Evolutionary conservation across 1,284 basidiomycete species (phyloP).

Genomic region (Cutaneotrichosporon cyanovorans): DNA sequence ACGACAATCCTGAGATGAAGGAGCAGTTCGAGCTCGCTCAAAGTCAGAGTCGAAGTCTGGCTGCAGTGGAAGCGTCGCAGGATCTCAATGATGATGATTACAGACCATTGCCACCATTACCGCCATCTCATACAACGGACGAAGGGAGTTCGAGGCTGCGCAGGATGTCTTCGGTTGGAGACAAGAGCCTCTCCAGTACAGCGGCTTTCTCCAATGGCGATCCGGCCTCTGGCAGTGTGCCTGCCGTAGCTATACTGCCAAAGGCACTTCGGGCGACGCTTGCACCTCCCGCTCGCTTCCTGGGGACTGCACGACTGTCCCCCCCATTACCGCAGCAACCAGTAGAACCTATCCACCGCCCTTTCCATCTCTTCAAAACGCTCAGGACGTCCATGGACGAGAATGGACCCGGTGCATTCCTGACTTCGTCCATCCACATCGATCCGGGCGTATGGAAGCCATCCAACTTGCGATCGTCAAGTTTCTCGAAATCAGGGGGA

Average conservation of each 20-base stretch:
- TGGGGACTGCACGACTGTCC: constrained; percentile 22
- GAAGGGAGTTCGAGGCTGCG: neutral
- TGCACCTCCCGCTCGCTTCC: constrained; percentile 11
- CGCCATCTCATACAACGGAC: neutral
- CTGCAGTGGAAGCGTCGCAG: constrained; percentile 1
- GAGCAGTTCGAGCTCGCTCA: neutral
- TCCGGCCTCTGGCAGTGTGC: neutral
- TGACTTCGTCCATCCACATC: constrained; percentile 79
- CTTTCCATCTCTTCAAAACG: constrained; percentile 82
- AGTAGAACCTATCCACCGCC: constrained; percentile 65
- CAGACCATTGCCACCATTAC: constrained; percentile 23
- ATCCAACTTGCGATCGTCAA: constrained; percentile 10
- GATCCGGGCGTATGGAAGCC: constrained; percentile 73
- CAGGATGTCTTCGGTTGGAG: too few species aligned
- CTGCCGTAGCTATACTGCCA: constrained; percentile 5
- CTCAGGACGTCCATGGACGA: constrained; percentile 68
- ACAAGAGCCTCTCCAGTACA: too few species aligned
- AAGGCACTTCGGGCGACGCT: constrained; percentile 9
- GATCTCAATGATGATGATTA: constrained; percentile 6
- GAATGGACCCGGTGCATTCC: constrained; percentile 72
- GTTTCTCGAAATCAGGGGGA: constrained; percentile 57
- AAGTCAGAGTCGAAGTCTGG: neutral
- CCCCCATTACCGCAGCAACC: constrained; percentile 48
- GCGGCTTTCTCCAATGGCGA: neutral
- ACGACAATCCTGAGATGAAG: constrained; percentile 6